Percentiles rank a stretch among this genome's conserved stretches.
Conservation (phyloP, 805 yeast genomes). For the Hanseniaspora lachancei region DNA sequence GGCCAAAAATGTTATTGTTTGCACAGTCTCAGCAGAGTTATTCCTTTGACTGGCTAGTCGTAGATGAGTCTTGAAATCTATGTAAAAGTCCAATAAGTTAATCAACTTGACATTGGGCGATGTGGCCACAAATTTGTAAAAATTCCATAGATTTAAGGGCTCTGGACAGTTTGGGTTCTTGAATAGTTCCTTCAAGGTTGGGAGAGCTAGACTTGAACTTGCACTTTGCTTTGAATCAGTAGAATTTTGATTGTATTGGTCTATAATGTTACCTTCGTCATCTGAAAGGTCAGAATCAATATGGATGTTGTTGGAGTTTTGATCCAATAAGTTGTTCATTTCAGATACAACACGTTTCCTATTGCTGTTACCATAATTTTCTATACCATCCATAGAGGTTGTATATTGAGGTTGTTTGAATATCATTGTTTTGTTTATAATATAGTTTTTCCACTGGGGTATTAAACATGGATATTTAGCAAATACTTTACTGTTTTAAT, state of each 20-base stretch:
- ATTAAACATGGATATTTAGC: no score
- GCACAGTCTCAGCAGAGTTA: not conserved
- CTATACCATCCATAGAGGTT: slow-evolving; percentile 8
- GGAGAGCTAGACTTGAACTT: not conserved
- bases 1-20: not conserved
- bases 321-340: slow-evolving; percentile 3
- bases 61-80: slow-evolving; percentile 2
- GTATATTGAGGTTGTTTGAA: slow-evolving; percentile 9
- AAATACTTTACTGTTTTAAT: no score
- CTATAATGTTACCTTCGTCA: not conserved
- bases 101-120: slow-evolving; percentile 9
- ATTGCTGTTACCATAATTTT: not conserved
- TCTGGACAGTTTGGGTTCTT: slow-evolving; percentile 6
- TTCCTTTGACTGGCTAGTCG: not conserved
- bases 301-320: not conserved
- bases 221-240: not conserved
- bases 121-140: slow-evolving; percentile 10
- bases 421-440: not conserved
- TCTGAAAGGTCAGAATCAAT: not conserved
- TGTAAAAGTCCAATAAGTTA: slow-evolving; percentile 5
- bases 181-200: slow-evolving; percentile 1
- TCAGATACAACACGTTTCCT: slow-evolving; percentile 7
- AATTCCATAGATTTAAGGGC: slow-evolving; percentile 10
- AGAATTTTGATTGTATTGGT: not conserved
- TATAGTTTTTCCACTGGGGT: no score